Conservation (phyloP, 2,329 filamentous ascomycete genomes). For the Hypoxylon sp. region DNA sequence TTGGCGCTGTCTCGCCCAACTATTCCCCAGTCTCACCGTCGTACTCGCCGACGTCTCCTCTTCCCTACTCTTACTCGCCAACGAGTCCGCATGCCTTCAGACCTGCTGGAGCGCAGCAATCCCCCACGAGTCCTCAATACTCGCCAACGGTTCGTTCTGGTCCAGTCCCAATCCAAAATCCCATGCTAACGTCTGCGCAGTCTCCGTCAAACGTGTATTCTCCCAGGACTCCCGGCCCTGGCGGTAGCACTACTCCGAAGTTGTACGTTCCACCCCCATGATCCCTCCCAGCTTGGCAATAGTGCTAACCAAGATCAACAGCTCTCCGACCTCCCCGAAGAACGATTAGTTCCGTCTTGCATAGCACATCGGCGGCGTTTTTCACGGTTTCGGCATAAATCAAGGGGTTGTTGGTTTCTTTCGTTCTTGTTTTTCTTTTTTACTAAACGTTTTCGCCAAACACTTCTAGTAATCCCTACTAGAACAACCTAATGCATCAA, state of each 20-base stretch:
- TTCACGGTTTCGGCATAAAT: conserved; percentile 29
- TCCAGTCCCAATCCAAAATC: not conserved
- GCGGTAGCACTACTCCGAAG: conserved; percentile 50
- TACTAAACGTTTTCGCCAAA: not conserved
- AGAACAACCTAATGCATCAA: conserved; percentile 28
- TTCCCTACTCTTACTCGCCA: not conserved
- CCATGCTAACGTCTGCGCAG: conserved; percentile 45
- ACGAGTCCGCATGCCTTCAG: conserved; percentile 63
- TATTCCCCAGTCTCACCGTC: conserved; percentile 75
- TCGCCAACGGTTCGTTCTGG: conserved; percentile 65
- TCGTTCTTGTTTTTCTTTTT: conserved; percentile 3
- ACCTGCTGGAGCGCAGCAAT: conserved; percentile 62
- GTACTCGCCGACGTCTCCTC: conserved; percentile 63
- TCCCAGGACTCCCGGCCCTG: conserved; percentile 54
- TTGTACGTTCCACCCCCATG: conserved; percentile 47
- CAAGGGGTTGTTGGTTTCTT: conserved; percentile 24
- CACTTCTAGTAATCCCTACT: conserved; percentile 7
- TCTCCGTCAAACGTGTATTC: conserved; percentile 54
- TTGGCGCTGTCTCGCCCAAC: conserved; percentile 61
- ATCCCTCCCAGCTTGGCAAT: not conserved
- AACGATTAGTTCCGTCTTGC: conserved; percentile 40
- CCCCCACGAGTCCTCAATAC: conserved; percentile 74
- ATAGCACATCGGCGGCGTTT: conserved; percentile 42
- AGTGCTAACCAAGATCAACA: conserved; percentile 33
- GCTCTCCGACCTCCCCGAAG: conserved; percentile 47